Conservation (phyloP, 202 grass and related monocot species). For the Cymbopogon flexuosus region DNA sequence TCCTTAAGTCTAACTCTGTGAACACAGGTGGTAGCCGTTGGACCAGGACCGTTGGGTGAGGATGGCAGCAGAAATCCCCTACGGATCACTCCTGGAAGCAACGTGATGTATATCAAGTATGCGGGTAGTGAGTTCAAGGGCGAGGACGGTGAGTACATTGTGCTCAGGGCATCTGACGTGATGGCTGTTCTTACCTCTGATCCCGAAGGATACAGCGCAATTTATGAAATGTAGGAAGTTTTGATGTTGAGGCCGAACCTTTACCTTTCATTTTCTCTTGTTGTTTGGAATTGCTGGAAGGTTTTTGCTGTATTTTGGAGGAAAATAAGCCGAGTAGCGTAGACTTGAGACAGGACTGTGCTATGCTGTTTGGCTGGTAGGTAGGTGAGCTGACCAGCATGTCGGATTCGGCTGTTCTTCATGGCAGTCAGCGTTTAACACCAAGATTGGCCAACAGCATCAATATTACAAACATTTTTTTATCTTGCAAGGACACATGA, state of each 20-base stretch:
- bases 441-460: background rate
- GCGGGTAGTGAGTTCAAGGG: constrained; percentile 64
- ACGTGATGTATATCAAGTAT: constrained; percentile 56
- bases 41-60: constrained; percentile 47
- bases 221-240: constrained; percentile 18
- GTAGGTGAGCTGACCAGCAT: background rate
- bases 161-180: constrained; percentile 56
- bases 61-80: constrained; percentile 54
- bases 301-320: background rate
- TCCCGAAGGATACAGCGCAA: background rate
- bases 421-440: background rate
- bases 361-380: background rate
- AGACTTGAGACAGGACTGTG: background rate
- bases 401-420: background rate
- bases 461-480: background rate
- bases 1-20: background rate
- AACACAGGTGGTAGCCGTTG: constrained; percentile 48
- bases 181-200: constrained; percentile 48
- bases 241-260: constrained; percentile 29
- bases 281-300: background rate
- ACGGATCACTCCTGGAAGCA: constrained; percentile 40
- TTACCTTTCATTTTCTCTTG: background rate
- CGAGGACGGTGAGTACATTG: constrained; percentile 48
- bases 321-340: background rate
- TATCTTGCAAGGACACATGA: background rate